A percentile compares a stretch with the other conserved stretches of the same genome.
These are phyloP conservation scores for Colletotrichum trifolii DNA, from an alignment of 2,329 filamentous ascomycete species.

Conservation along the genomic window DNA sequence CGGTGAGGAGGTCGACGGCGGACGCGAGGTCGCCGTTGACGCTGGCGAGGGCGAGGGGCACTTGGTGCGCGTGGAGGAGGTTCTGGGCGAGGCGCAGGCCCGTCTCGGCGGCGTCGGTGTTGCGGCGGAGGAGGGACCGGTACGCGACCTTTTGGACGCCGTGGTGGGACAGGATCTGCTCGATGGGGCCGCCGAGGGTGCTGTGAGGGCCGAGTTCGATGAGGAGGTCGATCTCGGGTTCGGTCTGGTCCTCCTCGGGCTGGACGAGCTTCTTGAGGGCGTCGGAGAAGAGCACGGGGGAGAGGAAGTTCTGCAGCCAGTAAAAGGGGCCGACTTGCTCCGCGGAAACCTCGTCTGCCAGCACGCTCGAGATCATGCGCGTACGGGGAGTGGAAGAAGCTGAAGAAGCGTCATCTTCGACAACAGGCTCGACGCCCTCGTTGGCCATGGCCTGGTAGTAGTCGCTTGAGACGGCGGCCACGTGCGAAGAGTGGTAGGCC, in stretches of 20 bases:
- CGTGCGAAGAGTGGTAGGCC: conserved; percentile 40
- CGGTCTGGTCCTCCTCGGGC: conserved; percentile 29
- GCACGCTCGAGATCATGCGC: not conserved
- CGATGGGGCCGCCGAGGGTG: conserved; percentile 44
- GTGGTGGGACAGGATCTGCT: conserved; percentile 40
- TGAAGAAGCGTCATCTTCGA: no score
- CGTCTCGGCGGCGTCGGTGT: conserved; percentile 41
- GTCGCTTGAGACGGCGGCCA: conserved; percentile 19
- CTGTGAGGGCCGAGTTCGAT: conserved; percentile 45
- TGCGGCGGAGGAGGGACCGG: not conserved
- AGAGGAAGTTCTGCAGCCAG: conserved; percentile 34
- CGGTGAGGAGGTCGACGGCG: not conserved
- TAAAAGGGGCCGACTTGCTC: conserved; percentile 21
- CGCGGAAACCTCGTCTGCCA: not conserved
- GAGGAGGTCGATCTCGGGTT: conserved; percentile 39
- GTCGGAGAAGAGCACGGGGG: conserved; percentile 38
- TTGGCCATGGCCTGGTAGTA: conserved; percentile 1
- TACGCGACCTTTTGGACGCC: conserved; percentile 12
- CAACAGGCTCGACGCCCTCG: not conserved
- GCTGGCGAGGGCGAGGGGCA: not conserved
- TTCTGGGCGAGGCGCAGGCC: conserved; percentile 55
- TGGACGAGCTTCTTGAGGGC: conserved; percentile 43
- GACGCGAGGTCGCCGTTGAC: conserved; percentile 4
- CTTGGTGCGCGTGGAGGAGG: conserved; percentile 19
- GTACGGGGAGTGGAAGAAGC: not conserved